These are phyloP conservation scores for Penicillium sp. DNA, from an alignment of 2,329 filamentous ascomycete genomes.

Conservation along the genomic window DNA sequence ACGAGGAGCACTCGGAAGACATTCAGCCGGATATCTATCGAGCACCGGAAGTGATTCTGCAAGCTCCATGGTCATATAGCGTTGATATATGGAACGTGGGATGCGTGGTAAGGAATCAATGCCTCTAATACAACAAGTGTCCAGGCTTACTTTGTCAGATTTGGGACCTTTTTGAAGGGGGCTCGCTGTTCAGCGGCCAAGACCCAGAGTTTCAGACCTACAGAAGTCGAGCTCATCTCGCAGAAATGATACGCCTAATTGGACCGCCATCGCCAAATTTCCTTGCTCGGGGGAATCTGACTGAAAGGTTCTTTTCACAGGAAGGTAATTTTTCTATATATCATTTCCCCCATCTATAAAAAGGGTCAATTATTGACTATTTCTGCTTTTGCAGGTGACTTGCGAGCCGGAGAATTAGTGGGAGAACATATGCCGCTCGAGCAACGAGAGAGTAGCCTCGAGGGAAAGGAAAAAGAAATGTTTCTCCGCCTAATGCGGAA, in stretches of 20 bases:
- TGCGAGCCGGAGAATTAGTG: constrained; percentile 24
- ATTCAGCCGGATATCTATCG: constrained; percentile 39
- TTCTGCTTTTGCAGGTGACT: constrained; percentile 28
- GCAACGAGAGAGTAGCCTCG: constrained; percentile 39
- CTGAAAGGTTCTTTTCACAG: constrained; percentile 43
- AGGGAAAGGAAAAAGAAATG: constrained; percentile 33
- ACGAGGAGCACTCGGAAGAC: constrained; percentile 31
- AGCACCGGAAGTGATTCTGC: constrained; percentile 51
- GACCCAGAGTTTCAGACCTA: constrained; percentile 46
- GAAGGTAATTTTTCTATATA: constrained; percentile 29
- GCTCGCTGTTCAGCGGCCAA: constrained; percentile 45
- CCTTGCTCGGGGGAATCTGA: constrained; percentile 34
- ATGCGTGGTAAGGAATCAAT: constrained; percentile 47
- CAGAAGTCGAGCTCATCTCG: constrained; percentile 49
- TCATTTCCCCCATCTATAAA: background rate
- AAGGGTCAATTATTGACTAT: background rate
- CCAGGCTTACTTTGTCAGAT: constrained; percentile 36
- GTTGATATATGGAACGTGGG: constrained; percentile 58
- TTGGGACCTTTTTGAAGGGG: constrained; percentile 54
- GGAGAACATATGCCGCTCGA: constrained; percentile 33
- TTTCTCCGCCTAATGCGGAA: constrained; percentile 39
- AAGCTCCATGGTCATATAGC: constrained; percentile 49
- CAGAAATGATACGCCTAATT: constrained; percentile 51
- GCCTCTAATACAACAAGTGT: background rate
- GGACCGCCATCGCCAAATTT: constrained; percentile 45